Evolutionary conservation across 345 rosid genomes (phyloP), one percentile per base, ranked within the genome.

Genomic region (Combretum micranthum): DNA sequence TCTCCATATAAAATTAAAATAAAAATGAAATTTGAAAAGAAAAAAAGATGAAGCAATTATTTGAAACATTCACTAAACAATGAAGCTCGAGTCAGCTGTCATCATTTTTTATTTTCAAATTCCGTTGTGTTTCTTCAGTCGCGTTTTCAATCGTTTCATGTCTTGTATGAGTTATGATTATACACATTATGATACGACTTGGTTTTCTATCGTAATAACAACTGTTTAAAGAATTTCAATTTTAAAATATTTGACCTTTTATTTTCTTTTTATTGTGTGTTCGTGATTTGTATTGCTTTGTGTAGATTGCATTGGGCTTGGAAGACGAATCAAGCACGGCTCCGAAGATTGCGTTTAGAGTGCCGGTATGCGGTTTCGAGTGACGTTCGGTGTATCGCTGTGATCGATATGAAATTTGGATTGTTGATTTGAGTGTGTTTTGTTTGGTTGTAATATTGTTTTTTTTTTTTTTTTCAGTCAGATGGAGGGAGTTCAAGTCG

Each of bases 331-430:
- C 77, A 14, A 62, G 62, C 47, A 64, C 57, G 18, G 59, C 52
- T 57, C 46, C 42, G 10, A 45, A 43, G 32, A 10, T 50, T 20
- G 59, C 42, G 16, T 77, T 92, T 64, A 74, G 65, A 48, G 77
- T 81, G 60, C 93, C 93, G 71, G 98, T 88, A 64, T 10, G 80
- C 25, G 48, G 15, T 51, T 42, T 59, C 4, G 49, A 13, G 20
- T 47, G 50, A 6, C 42, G 20, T 23, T 20, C 43, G 12, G 10
- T 60, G 50, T 22, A 12, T 8, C 19, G 46, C 17, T 64, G 39
- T 12, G n/a, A 12, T 45, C 18, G 44, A 16, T 7, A 15, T 61
- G 51, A 20, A 54, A 50, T 56, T 47, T 25, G 9, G 6, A 43
- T 56, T 59, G 19, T 44, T 53, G 7, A 32, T 32, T 32, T 7